Percentiles rank a stretch among this genome's conserved stretches.
phyloP scores from a whole-genome alignment of 441 rosid species.

The Croton laevigatus region DNA sequence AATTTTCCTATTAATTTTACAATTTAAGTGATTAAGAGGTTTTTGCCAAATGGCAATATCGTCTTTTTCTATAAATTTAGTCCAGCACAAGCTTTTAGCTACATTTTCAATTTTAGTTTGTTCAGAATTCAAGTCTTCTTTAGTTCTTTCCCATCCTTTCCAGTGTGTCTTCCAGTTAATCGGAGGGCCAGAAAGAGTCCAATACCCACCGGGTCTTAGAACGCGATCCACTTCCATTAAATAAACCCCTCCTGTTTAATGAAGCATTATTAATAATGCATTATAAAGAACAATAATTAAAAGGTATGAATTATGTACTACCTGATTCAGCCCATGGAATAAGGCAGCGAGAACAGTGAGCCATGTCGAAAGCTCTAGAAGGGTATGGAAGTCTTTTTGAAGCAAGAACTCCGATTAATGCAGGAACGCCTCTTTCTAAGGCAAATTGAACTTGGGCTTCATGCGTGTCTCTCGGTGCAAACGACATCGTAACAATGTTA shows the following conservation, averaged over 20 bases:
- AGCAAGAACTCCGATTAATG: conserved; percentile 73
- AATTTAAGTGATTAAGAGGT: conserved; percentile 53
- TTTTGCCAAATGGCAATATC: conserved; percentile 88
- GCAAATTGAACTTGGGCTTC: conserved; percentile 94
- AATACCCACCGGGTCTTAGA: conserved; percentile 84
- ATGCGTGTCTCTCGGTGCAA: conserved; percentile 89
- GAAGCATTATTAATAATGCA: background rate
- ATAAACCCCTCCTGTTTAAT: conserved; percentile 53
- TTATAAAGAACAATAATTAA: too few species aligned
- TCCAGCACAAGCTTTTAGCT: conserved; percentile 72
- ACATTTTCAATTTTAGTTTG: conserved; percentile 57
- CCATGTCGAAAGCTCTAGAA: conserved; percentile 83
- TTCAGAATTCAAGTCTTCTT: conserved; percentile 58
- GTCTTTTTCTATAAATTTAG: conserved; percentile 52
- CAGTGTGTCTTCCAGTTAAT: conserved; percentile 62
- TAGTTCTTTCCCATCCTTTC: conserved; percentile 75
- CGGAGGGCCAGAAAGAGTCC: conserved; percentile 88
- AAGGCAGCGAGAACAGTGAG: conserved; percentile 94
- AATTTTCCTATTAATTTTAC: conserved; percentile 34
- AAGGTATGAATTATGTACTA: conserved; percentile 1
- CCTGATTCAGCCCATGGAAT: conserved; percentile 76
- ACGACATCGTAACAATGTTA: conserved; percentile 68
- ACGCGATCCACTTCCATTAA: conserved; percentile 82
- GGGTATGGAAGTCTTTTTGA: conserved; percentile 89
- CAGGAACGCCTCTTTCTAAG: conserved; percentile 89